Evolutionary conservation across 1,284 basidiomycete genomes (phyloP).

Genomic region (Cutaneotrichosporon mucoides): DNA sequence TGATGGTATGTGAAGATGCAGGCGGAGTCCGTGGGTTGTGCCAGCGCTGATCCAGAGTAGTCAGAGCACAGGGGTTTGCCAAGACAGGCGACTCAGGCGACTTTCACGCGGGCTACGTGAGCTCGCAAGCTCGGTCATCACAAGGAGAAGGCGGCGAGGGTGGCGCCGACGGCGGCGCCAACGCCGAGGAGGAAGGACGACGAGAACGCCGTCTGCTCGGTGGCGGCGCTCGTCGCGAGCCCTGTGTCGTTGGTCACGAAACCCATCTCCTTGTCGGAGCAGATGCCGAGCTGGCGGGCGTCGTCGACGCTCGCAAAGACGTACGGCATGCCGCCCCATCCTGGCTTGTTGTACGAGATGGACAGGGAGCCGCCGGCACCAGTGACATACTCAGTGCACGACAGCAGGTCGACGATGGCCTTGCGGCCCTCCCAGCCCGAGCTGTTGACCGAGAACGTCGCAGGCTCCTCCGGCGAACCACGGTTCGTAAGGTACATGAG

Average conservation of each 20-base stretch:
- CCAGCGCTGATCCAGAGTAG: no score
- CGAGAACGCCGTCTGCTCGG: not conserved
- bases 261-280: constrained; percentile 13
- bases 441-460: constrained; percentile 32
- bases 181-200: not conserved
- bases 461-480: constrained; percentile 35
- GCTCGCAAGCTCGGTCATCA: not conserved
- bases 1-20: no score
- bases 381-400: constrained; percentile 36
- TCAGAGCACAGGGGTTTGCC: no score
- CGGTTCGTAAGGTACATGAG: constrained; percentile 67
- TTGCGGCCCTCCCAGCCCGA: constrained; percentile 40
- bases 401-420: constrained; percentile 43
- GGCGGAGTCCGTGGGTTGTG: no score
- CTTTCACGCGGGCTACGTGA: no score
- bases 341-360: constrained; percentile 37
- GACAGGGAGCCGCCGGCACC: constrained; percentile 40
- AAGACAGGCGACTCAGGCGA: no score
- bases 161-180: not conserved
- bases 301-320: constrained; percentile 20
- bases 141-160: not conserved
- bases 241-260: constrained; percentile 2
- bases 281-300: constrained; percentile 10
- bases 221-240: not conserved
- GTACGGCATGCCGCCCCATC: constrained; percentile 46